Evolutionary conservation across 305 asterid genomes (phyloP).

Genomic region (Fraxinus baroniana): DNA sequence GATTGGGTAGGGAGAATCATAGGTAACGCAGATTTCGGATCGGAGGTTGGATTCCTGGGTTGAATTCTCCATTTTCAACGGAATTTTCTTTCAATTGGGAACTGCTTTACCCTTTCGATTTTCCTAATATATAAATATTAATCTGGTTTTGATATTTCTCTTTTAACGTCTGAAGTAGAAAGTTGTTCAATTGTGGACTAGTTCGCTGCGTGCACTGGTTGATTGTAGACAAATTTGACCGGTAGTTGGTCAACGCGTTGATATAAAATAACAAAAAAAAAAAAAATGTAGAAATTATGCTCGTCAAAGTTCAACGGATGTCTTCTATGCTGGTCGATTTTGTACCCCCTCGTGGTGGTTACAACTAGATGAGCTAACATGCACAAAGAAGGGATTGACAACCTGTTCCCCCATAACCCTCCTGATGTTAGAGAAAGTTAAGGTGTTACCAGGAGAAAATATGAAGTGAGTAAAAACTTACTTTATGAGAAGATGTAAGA

Average conservation of each 20-base stretch:
- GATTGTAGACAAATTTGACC: not conserved
- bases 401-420: not conserved
- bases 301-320: not conserved
- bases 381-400: not conserved
- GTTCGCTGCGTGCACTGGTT: not conserved
- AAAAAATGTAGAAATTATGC: not conserved
- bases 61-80: conserved; percentile 47
- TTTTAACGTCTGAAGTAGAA: not conserved
- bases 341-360: not conserved
- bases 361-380: not conserved
- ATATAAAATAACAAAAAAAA: no score
- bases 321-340: no score
- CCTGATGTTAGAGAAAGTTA: not conserved
- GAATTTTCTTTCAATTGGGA: not conserved
- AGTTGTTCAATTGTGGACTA: not conserved
- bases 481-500: not conserved
- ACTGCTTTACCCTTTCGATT: not conserved
- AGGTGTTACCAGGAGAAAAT: not conserved
- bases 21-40: conserved; percentile 48
- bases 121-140: not conserved
- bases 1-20: conserved; percentile 56
- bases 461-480: not conserved
- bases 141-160: not conserved
- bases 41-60: conserved; percentile 42
- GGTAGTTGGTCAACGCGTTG: not conserved